Base-by-base conservation (phyloP, 768 basidiomycete genomes). In the Serpula lacrymans region DNA sequence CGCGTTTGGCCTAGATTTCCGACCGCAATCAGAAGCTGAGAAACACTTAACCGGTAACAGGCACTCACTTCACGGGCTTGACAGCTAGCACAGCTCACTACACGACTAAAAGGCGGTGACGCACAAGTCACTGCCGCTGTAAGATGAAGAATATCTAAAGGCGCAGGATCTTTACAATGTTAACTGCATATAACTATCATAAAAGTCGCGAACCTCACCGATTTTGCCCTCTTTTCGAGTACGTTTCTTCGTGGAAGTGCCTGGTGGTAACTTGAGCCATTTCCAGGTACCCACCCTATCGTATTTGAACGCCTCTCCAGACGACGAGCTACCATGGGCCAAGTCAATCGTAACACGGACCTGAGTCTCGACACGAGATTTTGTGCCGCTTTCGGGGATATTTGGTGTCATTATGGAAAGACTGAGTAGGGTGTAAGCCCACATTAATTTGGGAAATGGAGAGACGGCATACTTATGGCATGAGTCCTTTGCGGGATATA, bases 361-460 rank as follows among this genome's bases (percentile, higher is more conserved):
- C 69, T 95, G 92, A 3, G 92, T 95, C 61, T 95, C 92, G n/a
- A 95, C 92, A 24, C 92, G 79, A 34, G 88, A 91, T 63, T 95
- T 94, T 11, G 91, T 83, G 18, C 91, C 92, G 31, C 70, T 67
- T 51, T 80, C 77, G 5, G 92, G 90, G 39, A 95, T 80, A 53
- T 81, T 89, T 16, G 89, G 87, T 30, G 90, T 80, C 58, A 89
- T 71, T 42, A 95, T 85, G 18, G 87, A 75, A 41, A 92, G 74
- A 53, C 89, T 91, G 51, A 29, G 37, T 27, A 55, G 42, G 28
- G 43, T 41, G 44, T 26, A 40, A 51, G 50, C 42, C 61, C 42
- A 37, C 37, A 41, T 44, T 5, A 42, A 43, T 18, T 30, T 14
- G 20, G 28, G 14, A 30, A 39, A 36, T 28, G 33, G 20, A 39